Evolutionary conservation across 306 rosid genomes (phyloP).

Genomic region (Lathyrus oleraceus): DNA sequence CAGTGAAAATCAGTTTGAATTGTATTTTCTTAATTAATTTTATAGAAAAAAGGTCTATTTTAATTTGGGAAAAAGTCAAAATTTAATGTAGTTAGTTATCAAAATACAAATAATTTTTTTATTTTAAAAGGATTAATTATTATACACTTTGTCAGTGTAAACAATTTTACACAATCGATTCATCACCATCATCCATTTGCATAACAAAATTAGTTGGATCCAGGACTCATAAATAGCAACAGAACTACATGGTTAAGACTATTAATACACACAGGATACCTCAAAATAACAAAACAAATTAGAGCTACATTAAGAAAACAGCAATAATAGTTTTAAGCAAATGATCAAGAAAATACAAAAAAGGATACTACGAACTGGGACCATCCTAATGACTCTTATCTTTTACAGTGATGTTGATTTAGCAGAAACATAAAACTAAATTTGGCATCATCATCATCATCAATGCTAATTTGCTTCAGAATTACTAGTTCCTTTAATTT

Average conservation of each 20-base stretch:
- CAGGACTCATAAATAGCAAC: neutral
- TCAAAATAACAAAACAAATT: neutral
- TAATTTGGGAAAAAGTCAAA: too few species aligned
- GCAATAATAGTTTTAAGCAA: neutral
- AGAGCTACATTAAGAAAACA: neutral
- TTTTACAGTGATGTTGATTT: neutral
- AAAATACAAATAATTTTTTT: too few species aligned
- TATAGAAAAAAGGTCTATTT: too few species aligned
- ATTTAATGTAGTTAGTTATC: too few species aligned
- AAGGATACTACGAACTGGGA: neutral
- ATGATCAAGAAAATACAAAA: neutral
- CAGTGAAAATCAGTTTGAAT: too few species aligned
- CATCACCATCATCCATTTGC: too few species aligned
- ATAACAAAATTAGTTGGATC: too few species aligned
- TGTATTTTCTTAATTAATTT: too few species aligned
- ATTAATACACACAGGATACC: neutral
- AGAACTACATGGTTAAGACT: neutral
- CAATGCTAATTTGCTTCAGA: conserved; percentile 14
- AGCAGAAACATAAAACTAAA: neutral
- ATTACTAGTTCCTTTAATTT: conserved; percentile 15
- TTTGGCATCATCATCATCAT: neutral
- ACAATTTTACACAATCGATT: too few species aligned
- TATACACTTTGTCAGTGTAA: too few species aligned
- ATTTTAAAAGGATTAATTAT: too few species aligned
- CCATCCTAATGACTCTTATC: neutral